A percentile compares a stretch with the other conserved stretches of the same genome.
Conservation (phyloP, 805 yeast genomes). For the Candida tammaniensis region DNA sequence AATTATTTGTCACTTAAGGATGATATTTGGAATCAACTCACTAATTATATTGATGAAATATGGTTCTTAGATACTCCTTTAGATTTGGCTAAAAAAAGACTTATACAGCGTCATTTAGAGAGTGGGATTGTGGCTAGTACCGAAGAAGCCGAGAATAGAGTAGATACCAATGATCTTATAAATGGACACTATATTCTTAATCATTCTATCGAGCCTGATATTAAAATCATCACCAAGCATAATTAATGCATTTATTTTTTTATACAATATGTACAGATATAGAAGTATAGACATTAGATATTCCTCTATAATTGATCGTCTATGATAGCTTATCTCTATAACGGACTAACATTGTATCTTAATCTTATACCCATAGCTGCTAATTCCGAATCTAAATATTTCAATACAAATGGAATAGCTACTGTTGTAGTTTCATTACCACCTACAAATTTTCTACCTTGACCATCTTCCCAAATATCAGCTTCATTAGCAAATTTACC, state of each 20-base stretch:
- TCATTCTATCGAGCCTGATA: constrained; percentile 18
- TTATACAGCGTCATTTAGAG: constrained; percentile 62
- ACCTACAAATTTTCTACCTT: constrained; percentile 86
- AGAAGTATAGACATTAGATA: background rate
- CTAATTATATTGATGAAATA: constrained; percentile 36
- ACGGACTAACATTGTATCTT: constrained; percentile 81
- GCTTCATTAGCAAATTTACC: constrained; percentile 57
- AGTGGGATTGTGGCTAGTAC: constrained; percentile 48
- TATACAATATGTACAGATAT: too few species aligned
- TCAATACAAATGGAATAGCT: constrained; percentile 94
- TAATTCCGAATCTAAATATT: constrained; percentile 90
- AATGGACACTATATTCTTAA: constrained; percentile 51
- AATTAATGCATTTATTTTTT: too few species aligned
- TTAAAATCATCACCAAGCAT: constrained; percentile 13
- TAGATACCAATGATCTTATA: constrained; percentile 54
- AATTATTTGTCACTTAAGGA: constrained; percentile 61
- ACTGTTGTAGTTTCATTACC: constrained; percentile 93
- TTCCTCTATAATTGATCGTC: background rate
- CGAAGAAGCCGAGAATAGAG: constrained; percentile 43
- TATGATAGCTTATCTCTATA: constrained; percentile 1
- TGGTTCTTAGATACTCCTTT: constrained; percentile 53
- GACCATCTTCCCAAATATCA: constrained; percentile 96
- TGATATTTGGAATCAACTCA: constrained; percentile 57
- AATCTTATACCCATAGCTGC: constrained; percentile 97
- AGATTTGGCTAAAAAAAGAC: constrained; percentile 49